A percentile compares a stretch with the other conserved stretches of the same genome.
phyloP scores from a whole-genome alignment of 2,329 filamentous ascomycete genomes.

The Epichloe bromicola region DNA sequence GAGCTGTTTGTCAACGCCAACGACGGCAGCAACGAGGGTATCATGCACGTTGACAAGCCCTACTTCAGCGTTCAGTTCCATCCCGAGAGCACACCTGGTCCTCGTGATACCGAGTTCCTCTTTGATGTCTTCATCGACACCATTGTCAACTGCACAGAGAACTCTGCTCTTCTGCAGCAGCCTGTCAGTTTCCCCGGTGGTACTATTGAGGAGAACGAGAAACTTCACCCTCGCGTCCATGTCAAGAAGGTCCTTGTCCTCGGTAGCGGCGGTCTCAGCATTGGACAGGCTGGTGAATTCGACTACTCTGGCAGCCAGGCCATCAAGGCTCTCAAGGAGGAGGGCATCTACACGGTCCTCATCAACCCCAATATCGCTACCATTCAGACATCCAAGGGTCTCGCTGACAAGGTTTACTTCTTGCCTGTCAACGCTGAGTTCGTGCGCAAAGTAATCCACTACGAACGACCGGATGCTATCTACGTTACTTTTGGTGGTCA shows the following conservation, averaged over 20 bases:
- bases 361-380: slow-evolving; percentile 99
- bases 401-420: slow-evolving; percentile 98
- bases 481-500: slow-evolving; percentile 97
- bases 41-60: slow-evolving; percentile 71
- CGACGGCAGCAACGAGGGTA: slow-evolving; percentile 95
- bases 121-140: slow-evolving; percentile 94
- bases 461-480: slow-evolving; percentile 90
- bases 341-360: slow-evolving; percentile 93
- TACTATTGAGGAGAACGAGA: slow-evolving; percentile 64
- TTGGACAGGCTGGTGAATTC: slow-evolving; percentile 96
- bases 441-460: slow-evolving; percentile 91
- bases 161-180: slow-evolving; percentile 51
- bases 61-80: slow-evolving; percentile 99
- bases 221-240: slow-evolving; percentile 60
- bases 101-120: slow-evolving; percentile 87
- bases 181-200: slow-evolving; percentile 84
- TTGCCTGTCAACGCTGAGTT: slow-evolving; percentile 93
- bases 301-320: slow-evolving; percentile 98
- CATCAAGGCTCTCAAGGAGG: slow-evolving; percentile 95
- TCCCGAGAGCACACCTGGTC: slow-evolving; percentile 90
- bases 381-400: slow-evolving; percentile 93
- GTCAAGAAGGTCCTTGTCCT: slow-evolving; percentile 93
- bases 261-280: slow-evolving; percentile 88
- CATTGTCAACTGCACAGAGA: slow-evolving; percentile 57
- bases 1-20: slow-evolving; percentile 98